Evolutionary conservation across 192 early-diverging fungal genomes (phyloP), one percentile per base, ranked within the genome.

Genomic region (Glomus cerebriforme): DNA sequence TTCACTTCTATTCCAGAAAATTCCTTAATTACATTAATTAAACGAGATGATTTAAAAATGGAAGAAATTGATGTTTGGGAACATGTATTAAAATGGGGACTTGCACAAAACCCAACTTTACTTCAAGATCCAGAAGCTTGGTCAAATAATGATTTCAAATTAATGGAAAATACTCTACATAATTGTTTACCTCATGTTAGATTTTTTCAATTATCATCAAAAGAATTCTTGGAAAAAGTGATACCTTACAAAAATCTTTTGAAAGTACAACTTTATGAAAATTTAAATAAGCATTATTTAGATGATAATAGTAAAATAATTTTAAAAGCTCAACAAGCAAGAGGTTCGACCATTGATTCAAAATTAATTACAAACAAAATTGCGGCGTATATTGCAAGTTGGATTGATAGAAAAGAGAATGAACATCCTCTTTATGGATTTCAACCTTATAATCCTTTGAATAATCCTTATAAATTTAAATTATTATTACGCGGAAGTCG

Each of bases 21-120:
- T 15, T 17, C 24, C 3, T 43, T 72, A 49, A 45, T 72, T 13
- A 0, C 43, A 7, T 19, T 72, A 29, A 47, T 72, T 27, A 47
- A 29, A 47, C 13, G 70, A 27, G 43, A 29, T 72, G 70, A 72
- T 47, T 54, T 72, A 17, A 22, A 72, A 15, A n/a, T 72, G 13
- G 43, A 43, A 27, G 70, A 72, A 27, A 47, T 45, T n/a, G 70
- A 29, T 29, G 49, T 72, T 54, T 72, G 47, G 70, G 43, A 72
- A 49, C 39, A 72, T 8, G 47, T 72, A 47, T 47, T 72, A 29
- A 39, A 72, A 54, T 72, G 70, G 70, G 70, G 43, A 49, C 39
- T 47, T 26, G 39, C 15, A 8, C 70, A 49, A 49, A 31, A n/a
- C 29, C 70, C 43, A 3, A n/a, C 10, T 7, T 27, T 72, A 27